Evolutionary conservation across 306 rosid genomes (phyloP), one percentile per base, ranked within the genome.

Genomic region (Dalbergia cultrata): DNA sequence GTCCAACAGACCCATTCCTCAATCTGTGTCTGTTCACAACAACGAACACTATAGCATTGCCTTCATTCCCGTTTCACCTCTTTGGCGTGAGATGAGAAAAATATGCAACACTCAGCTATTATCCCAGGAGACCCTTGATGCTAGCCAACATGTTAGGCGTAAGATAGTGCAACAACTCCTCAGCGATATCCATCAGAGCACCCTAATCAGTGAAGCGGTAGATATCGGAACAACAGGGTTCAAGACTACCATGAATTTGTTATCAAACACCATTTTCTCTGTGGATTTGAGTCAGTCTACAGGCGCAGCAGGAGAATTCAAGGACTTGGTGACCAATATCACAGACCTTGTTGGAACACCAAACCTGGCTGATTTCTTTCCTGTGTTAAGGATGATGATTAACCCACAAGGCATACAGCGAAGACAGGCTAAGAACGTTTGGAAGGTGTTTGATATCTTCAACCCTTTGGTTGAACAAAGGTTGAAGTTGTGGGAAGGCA

Each of bases 151-250:
- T 0, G 19, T 80, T 16, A 54, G 82, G 11, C 74, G n/a, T 21
- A 4, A 56, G 8, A 85, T 76, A 59, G 73, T 66, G 82, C 77
- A 82, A 10, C 66, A 74, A 31, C 83, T 86, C 56, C 57, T 68
- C 0, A n/a, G 17, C 0, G 50, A 63, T 5, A 17, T 75, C 39
- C 57, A 14, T 1, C 13, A 56, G 13, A 77, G 85, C 70, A 41
- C 77, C 6, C 54, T 16, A 8, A 16, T 31, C 0, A 82, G 84
- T 6, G 68, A 85, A 60, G 82, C 72, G 0, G 34, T 88, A 0
- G 87, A 85, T 12, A 68, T 88, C 6, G 91, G 80, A 14, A 70
- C 14, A 43, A 72, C 57, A 0, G 84, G 62, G 19, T 88, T 80
- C 78, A 39, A n/a, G 33, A 76, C 80, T 0, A 10, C 80, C 3